Conservation (phyloP, 495 filamentous ascomycete species). For the Tetracladium setigerum region DNA sequence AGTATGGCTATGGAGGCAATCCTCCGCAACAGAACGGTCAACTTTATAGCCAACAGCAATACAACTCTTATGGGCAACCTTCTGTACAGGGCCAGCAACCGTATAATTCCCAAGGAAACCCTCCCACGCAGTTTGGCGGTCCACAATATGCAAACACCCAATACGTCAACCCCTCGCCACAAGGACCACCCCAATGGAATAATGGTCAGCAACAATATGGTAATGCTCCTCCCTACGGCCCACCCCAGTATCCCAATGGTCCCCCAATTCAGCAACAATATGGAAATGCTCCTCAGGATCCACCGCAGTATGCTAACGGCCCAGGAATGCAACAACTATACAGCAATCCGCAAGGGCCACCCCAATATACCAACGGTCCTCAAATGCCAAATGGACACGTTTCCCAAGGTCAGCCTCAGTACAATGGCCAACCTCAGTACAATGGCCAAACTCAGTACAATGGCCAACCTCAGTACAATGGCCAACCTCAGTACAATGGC, state of each 20-base stretch:
- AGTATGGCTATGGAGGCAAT: background rate
- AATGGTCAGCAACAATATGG: too few relatives aligned
- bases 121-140: too few relatives aligned
- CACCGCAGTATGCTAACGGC: constrained; percentile 3
- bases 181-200: too few relatives aligned
- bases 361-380: background rate
- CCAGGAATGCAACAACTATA: background rate
- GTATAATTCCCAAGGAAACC: too few relatives aligned
- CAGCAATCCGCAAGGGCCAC: constrained; percentile 3
- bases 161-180: too few relatives aligned
- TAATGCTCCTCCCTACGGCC: background rate
- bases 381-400: background rate
- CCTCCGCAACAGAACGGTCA: background rate
- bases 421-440: background rate
- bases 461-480: background rate
- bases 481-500: background rate
- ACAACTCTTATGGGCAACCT: too few relatives aligned
- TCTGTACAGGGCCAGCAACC: too few relatives aligned
- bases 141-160: too few relatives aligned
- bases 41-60: background rate
- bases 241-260: constrained; percentile 1
- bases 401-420: background rate
- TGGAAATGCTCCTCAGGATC: constrained; percentile 4
- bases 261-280: background rate
- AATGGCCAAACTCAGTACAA: background rate